Base-by-base conservation (phyloP, 768 basidiomycete genomes). In the Podaxis mareebaensis region DNA sequence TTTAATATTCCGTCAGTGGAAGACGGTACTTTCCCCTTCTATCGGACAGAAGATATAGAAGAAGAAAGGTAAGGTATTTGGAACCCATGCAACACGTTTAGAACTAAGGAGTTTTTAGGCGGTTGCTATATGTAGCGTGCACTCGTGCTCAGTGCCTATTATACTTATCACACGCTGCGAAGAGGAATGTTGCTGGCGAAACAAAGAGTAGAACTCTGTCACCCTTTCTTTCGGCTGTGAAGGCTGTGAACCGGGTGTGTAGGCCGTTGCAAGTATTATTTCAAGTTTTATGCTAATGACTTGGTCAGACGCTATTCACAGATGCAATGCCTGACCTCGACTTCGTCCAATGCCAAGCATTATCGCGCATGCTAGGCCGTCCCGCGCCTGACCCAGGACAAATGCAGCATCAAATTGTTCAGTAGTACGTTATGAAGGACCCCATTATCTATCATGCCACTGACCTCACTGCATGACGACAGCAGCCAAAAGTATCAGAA, bases 41-140 rank as follows among this genome's bases (percentile, higher is more conserved):
- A 86, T 70, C 83, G 90, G 7, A 77, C 86, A 3, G 87, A 92
- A 17, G 90, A 94, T 69, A 71, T 85, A 2, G 87, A 89, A n/a
- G 93, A 95, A 76, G 93, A 95, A 74, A 78, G 91, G 91, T 90
- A 53, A 59, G 77, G 69, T 17, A 26, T 36, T 36, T 15, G n/a
- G 38, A 55, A n/a, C n/a, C 15, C 10, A 49, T 42, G 17, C 13
- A 22, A n/a, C 10, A 17, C 38, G 22, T 2, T 20, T 15, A 24
- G 17, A 51, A 10, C 48, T 60, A 17, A 64, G 30, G 22, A 5
- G n/a, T 26, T 22, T 8, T 33, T 36, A 93, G 93, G 61, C 89
- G 94, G 12, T 74, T 96, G 60, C 82, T 95, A 15, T 96, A 95
- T 69, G 94, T 96, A 7, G 94, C 91, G 0, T 94, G 92, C 74